These are phyloP conservation scores for Halophytophthora polymorphica DNA, from an alignment of 352 stramenopile species.

Conservation along the genomic window DNA sequence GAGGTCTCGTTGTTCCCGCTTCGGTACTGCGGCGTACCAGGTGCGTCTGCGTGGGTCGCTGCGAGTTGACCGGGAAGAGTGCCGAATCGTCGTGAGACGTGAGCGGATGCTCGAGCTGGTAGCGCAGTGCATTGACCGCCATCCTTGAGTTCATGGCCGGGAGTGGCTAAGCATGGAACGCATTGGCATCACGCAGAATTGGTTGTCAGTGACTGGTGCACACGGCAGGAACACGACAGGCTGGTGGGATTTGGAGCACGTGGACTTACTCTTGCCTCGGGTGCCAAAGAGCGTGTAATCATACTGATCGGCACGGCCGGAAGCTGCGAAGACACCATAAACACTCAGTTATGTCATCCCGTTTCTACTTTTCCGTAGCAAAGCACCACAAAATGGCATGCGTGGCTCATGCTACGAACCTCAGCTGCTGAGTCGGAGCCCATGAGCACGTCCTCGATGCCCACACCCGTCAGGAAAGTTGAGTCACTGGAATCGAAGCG, in stretches of 20 bases:
- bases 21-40: constrained; percentile 24
- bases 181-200: neutral
- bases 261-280: constrained; percentile 23
- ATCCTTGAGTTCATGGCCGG: constrained; percentile 45
- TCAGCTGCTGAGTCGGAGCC: constrained; percentile 21
- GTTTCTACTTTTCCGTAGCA: neutral
- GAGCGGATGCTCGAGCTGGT: constrained; percentile 74
- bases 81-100: constrained; percentile 77
- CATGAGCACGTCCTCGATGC: constrained; percentile 57
- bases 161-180: constrained; percentile 7
- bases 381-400: neutral
- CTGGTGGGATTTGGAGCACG: constrained; percentile 6
- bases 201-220: neutral
- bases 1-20: too few relatives aligned
- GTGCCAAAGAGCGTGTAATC: constrained; percentile 47
- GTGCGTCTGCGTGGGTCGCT: constrained; percentile 46
- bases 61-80: constrained; percentile 39
- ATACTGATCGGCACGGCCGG: constrained; percentile 51
- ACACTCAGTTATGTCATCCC: neutral
- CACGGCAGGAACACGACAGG: neutral
- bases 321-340: constrained; percentile 21
- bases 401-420: constrained; percentile 11
- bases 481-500: constrained; percentile 53
- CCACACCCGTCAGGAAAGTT: constrained; percentile 76
- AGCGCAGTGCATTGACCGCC: constrained; percentile 67